Conservation (phyloP, 495 filamentous ascomycete species). For the Aspergillus hancockii region DNA sequence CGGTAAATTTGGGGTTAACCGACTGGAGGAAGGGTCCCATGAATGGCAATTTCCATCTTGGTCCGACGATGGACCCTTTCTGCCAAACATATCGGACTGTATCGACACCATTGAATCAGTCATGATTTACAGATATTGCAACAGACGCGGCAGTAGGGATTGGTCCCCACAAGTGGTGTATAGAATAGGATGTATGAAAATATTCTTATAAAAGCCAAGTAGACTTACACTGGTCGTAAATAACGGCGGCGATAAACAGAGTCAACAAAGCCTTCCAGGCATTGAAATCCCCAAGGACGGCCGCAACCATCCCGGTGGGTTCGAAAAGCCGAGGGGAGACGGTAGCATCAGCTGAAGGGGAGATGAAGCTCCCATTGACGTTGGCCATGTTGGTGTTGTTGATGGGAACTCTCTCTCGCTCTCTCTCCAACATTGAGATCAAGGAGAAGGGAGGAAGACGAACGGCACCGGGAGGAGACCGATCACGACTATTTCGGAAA, state of each 20-base stretch:
- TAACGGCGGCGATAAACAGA: slow-evolving; percentile 65
- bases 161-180: neutral
- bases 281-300: slow-evolving; percentile 57
- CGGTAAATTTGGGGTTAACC: slow-evolving; percentile 85
- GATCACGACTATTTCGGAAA: slow-evolving; percentile 1
- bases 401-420: neutral
- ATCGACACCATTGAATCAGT: slow-evolving; percentile 1
- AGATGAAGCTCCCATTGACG: slow-evolving; percentile 71
- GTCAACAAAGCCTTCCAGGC: slow-evolving; percentile 65
- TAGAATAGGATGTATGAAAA: neutral
- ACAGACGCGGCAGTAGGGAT: neutral
- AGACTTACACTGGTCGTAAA: slow-evolving; percentile 82
- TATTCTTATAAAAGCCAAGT: neutral
- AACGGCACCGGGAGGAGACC: neutral
- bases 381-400: slow-evolving; percentile 53
- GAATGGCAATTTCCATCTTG: slow-evolving; percentile 84
- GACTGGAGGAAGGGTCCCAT: slow-evolving; percentile 95
- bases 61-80: slow-evolving; percentile 85
- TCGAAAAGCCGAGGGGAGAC: slow-evolving; percentile 49
- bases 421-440: slow-evolving; percentile 12
- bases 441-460: slow-evolving; percentile 23
- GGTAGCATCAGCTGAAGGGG: slow-evolving; percentile 70
- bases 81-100: slow-evolving; percentile 81
- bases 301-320: slow-evolving; percentile 40
- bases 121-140: neutral